phyloP scores from a whole-genome alignment of 192 early-diverging fungal genomes.

The Coemansia sp. region DNA sequence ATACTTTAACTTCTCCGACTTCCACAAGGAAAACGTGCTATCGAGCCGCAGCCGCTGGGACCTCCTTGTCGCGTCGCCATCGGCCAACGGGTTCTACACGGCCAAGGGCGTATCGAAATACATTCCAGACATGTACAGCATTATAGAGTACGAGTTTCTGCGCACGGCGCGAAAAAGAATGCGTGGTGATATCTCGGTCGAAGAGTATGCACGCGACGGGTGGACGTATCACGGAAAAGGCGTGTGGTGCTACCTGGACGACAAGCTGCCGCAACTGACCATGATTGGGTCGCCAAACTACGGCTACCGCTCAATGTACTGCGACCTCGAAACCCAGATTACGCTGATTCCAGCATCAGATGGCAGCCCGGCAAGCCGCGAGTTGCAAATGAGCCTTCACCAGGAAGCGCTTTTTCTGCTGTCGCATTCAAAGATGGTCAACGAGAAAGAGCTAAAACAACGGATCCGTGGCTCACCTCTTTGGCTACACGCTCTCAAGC shows the following conservation, averaged over 20 bases:
- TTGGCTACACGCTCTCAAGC: conserved; percentile 43
- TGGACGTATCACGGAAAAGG: conserved; percentile 99
- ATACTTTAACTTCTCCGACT: conserved; percentile 88
- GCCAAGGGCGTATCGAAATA: conserved; percentile 82
- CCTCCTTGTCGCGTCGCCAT: conserved; percentile 81
- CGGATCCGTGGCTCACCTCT: conserved; percentile 30
- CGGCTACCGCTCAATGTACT: conserved; percentile 84
- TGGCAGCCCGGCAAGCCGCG: conserved; percentile 36
- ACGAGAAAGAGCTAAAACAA: conserved; percentile 17
- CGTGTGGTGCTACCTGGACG: conserved; percentile 67
- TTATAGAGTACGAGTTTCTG: conserved; percentile 74
- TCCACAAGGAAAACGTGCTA: conserved; percentile 63
- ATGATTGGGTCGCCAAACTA: conserved; percentile 94
- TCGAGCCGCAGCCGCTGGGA: conserved; percentile 60
- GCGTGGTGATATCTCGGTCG: conserved; percentile 59
- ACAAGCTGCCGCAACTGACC: conserved; percentile 66
- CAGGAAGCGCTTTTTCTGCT: conserved; percentile 32
- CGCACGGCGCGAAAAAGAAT: conserved; percentile 45
- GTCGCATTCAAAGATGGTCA: conserved; percentile 35
- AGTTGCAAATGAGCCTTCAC: conserved; percentile 58
- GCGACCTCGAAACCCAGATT: conserved; percentile 87
- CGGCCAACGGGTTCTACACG: conserved; percentile 92
- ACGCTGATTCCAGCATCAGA: conserved; percentile 68
- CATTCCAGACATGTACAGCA: conserved; percentile 89
- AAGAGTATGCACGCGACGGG: conserved; percentile 71